Conservation (phyloP, 768 basidiomycete species). For the Lyophyllum atratum region DNA sequence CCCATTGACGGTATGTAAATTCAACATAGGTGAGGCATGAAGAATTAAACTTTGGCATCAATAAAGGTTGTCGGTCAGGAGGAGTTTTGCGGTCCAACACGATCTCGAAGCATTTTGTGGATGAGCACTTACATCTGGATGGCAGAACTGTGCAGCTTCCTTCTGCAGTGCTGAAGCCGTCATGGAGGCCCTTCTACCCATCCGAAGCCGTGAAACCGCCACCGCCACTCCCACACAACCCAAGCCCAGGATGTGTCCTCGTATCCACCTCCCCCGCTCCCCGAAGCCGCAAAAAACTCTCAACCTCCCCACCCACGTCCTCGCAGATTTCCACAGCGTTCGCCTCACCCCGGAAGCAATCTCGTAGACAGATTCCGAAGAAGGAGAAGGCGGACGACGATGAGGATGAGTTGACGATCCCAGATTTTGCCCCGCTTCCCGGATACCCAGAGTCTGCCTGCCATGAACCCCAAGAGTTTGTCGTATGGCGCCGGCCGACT, state of each 20-base stretch:
- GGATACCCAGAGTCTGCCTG: conserved; percentile 1
- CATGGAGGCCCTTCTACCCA: conserved; percentile 21
- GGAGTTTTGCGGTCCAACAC: conserved; percentile 1
- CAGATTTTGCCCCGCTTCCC: conserved; percentile 18
- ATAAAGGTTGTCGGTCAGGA: conserved; percentile 15
- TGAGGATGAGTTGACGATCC: conserved; percentile 8
- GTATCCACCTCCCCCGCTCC: conserved; percentile 3
- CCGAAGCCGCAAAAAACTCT: conserved; percentile 1
- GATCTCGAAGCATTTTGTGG: conserved; percentile 15
- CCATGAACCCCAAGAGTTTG: conserved; percentile 9
- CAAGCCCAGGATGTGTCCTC: conserved; percentile 14
- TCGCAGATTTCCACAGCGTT: conserved; percentile 4
- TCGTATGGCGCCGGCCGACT: conserved; percentile 14
- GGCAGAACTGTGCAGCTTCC: conserved; percentile 9
- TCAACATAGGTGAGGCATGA: not conserved
- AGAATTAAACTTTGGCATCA: not conserved
- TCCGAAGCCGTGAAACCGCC: not conserved
- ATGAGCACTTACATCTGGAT: conserved; percentile 17
- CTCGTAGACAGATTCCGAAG: conserved; percentile 14
- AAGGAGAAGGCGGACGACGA: conserved; percentile 3
- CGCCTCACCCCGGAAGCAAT: conserved; percentile 14
- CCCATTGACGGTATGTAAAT: conserved; percentile 18
- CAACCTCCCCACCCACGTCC: not conserved
- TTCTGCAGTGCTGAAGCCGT: conserved; percentile 14
- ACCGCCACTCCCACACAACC: conserved; percentile 13